Evolutionary conservation across 192 early-diverging fungal species (phyloP), one percentile per base, ranked within the genome.

Genomic region (Coemansia aciculifera): DNA sequence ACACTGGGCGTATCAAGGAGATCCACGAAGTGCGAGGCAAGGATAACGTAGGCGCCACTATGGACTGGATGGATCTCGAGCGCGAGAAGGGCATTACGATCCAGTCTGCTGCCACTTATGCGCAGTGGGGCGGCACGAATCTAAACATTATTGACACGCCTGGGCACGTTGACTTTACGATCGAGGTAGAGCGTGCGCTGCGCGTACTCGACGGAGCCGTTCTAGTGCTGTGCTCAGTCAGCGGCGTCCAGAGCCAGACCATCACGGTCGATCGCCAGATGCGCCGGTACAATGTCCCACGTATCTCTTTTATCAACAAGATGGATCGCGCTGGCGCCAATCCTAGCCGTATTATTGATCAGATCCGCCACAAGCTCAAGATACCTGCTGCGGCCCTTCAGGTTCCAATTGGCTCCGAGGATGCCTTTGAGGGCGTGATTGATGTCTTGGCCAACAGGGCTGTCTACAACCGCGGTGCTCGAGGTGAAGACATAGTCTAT

Each of bases 11-110:
- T 59, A 94, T 94, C 84, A 92, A 92, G 82, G 89, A 90, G 72
- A 94, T 94, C 72, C 93, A 94, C 78, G 91, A 94, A 68, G 91
- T 94, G 34, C 90, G 93, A 68, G 91, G 91, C 66, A 87, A 86
- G 67, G 91, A 94, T 74, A 89, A 89, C 74, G 94, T 97, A 40
- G 97, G 95, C 60, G 97, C 97, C 12, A 98, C 95, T 72, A 99
- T 99, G 97, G 97, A 99, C 84, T 97, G 94, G 39, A 99, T 99
- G 97, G 95, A 98, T 29, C 86, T 98, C 23, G 97, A 98, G 85
- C 87, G 95, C 66, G 97, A 99, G 78, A 90, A 91, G 81, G 93
- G 93, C 36, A 94, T 94, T 68, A 94, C 93, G 31, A 94, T 94
- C 68, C 90, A 93, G 81, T 90, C 89, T 37, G 93, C 93, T n/a